phyloP scores from a whole-genome alignment of 139 green algal species.

The Chara braunii region DNA sequence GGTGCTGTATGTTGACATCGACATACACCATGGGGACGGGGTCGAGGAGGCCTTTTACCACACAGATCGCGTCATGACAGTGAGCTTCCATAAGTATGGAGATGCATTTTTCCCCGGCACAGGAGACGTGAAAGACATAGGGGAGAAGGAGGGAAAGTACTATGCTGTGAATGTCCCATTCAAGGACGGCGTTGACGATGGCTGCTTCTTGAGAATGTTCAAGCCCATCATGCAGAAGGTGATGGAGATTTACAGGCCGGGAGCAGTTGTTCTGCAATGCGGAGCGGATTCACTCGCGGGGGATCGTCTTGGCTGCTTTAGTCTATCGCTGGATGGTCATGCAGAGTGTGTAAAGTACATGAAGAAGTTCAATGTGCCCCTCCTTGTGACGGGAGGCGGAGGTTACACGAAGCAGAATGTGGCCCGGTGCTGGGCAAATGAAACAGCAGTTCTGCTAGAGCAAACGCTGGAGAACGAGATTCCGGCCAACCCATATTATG shows the following conservation, averaged over 20 bases:
- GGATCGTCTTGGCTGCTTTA: slow-evolving; percentile 89
- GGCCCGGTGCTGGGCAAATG: slow-evolving; percentile 66
- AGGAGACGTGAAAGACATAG: slow-evolving; percentile 52
- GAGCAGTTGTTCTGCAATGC: slow-evolving; percentile 74
- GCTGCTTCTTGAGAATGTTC: slow-evolving; percentile 65
- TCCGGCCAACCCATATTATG: slow-evolving; percentile 55
- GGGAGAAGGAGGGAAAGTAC: slow-evolving; percentile 46
- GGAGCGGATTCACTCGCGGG: slow-evolving; percentile 79
- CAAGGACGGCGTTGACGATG: slow-evolving; percentile 64
- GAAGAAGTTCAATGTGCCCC: slow-evolving; percentile 76
- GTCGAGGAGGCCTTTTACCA: slow-evolving; percentile 93
- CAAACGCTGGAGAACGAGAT: slow-evolving; percentile 48
- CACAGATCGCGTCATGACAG: slow-evolving; percentile 76
- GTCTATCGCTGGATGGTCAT: slow-evolving; percentile 77
- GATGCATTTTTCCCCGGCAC: slow-evolving; percentile 79
- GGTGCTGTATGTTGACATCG: slow-evolving; percentile 59
- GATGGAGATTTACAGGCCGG: slow-evolving; percentile 68
- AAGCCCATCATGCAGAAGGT: slow-evolving; percentile 62
- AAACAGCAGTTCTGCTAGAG: slow-evolving; percentile 55
- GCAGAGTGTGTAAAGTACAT: slow-evolving; percentile 81
- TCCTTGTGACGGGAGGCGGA: slow-evolving; percentile 76
- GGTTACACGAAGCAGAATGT: slow-evolving; percentile 97
- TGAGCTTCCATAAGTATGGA: slow-evolving; percentile 90
- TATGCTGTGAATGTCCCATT: slow-evolving; percentile 79
- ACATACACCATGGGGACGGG: slow-evolving; percentile 96